These are phyloP conservation scores for Verbena officinalis DNA, from an alignment of 257 asterid genomes.

Conservation along the genomic window DNA sequence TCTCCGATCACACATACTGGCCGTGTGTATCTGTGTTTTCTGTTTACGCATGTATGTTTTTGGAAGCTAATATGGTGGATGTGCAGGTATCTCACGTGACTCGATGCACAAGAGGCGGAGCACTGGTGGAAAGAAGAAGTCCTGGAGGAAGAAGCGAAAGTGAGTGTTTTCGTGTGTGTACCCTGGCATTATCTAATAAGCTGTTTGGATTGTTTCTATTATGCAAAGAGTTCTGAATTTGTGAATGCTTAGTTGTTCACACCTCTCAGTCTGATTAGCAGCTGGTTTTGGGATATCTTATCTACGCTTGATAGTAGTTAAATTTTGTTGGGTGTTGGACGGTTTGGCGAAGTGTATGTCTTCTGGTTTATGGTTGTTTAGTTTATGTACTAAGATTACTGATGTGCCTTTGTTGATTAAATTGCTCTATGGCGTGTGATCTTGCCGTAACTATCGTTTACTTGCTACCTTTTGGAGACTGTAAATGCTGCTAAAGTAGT, in stretches of 20 bases:
- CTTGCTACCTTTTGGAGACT: neutral
- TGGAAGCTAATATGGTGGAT: slow-evolving; percentile 14
- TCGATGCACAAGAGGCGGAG: slow-evolving; percentile 68
- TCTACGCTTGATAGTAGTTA: neutral
- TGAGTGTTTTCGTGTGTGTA: slow-evolving; percentile 28
- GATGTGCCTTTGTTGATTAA: neutral
- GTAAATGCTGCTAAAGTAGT: neutral
- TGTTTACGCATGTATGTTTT: neutral
- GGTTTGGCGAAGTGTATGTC: neutral
- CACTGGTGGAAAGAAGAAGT: slow-evolving; percentile 63
- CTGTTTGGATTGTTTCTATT: no score
- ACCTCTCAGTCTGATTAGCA: no score
- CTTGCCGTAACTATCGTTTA: neutral
- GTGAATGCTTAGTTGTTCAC: no score
- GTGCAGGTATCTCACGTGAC: slow-evolving; percentile 56
- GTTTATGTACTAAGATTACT: neutral
- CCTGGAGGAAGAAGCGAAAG: slow-evolving; percentile 73
- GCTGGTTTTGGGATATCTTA: neutral
- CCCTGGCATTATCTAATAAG: no score
- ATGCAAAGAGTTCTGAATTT: no score
- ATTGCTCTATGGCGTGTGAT: no score
- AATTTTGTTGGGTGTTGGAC: neutral
- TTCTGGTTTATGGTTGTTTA: neutral
- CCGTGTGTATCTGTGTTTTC: neutral
- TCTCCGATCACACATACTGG: no score